Evolutionary conservation across 2,329 filamentous ascomycete genomes (phyloP).

Genomic region (Aureobasidium musti): DNA sequence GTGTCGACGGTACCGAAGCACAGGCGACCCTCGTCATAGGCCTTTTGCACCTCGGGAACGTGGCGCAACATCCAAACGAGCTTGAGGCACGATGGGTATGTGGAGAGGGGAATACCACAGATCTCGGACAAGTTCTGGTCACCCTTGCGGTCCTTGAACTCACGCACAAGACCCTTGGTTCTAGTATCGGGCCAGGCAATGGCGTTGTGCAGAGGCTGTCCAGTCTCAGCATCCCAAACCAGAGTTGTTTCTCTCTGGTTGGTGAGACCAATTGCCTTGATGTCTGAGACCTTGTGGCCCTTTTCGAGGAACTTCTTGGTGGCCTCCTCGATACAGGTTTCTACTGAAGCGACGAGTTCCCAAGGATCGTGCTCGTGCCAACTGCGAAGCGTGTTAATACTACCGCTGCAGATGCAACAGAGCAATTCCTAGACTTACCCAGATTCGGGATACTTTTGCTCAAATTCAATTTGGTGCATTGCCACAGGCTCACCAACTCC

Average conservation of each 20-base stretch:
- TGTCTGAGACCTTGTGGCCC: conserved; percentile 66
- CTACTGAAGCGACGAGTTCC: conserved; percentile 70
- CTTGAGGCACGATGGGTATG: conserved; percentile 83
- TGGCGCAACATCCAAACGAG: conserved; percentile 77
- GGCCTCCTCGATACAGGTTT: conserved; percentile 74
- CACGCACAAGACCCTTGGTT: conserved; percentile 71
- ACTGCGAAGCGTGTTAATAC: conserved; percentile 48
- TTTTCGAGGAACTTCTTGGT: conserved; percentile 67
- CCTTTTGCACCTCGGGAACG: conserved; percentile 64
- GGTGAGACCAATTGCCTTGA: conserved; percentile 77
- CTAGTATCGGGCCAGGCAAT: conserved; percentile 88
- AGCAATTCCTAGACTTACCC: conserved; percentile 60
- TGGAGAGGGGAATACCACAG: conserved; percentile 79
- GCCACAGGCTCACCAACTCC: conserved; percentile 71
- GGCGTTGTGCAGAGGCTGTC: conserved; percentile 76
- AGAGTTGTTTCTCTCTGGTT: conserved; percentile 86
- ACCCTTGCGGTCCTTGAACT: conserved; percentile 66
- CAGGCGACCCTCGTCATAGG: conserved; percentile 72
- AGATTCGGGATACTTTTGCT: conserved; percentile 75
- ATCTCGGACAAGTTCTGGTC: conserved; percentile 68
- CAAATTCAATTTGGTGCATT: conserved; percentile 79
- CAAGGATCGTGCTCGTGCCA: conserved; percentile 86
- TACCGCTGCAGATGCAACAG: neutral
- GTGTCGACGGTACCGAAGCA: conserved; percentile 86
- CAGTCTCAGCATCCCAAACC: conserved; percentile 80